Evolutionary conservation across 108 stramenopile genomes (phyloP).

Genomic region (Pseudonitzschia delicatissima): DNA sequence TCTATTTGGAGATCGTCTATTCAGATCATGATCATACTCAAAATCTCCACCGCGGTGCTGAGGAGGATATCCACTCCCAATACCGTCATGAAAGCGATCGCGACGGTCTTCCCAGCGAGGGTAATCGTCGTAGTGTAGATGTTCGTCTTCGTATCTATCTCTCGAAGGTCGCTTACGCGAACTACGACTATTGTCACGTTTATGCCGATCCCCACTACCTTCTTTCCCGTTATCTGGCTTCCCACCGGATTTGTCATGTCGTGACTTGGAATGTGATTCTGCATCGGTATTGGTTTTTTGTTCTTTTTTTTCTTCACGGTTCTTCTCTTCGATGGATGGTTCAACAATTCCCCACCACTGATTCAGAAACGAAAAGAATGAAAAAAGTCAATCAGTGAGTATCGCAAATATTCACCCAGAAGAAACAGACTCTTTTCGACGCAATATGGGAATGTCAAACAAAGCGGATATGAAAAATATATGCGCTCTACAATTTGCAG

Average conservation of each 20-base stretch:
- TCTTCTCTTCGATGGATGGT: conserved; percentile 28
- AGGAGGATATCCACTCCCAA: not conserved
- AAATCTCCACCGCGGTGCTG: not conserved
- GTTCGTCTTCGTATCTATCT: not conserved
- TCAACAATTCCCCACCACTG: conserved; percentile 68
- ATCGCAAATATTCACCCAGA: too few species aligned
- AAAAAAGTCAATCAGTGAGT: too few species aligned
- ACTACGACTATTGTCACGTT: not conserved
- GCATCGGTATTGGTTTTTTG: not conserved
- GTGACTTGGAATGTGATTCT: not conserved
- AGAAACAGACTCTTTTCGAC: too few species aligned
- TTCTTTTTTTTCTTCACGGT: not conserved
- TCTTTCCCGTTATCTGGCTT: not conserved
- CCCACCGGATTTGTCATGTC: not conserved
- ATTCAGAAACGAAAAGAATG: too few species aligned
- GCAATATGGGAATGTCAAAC: not conserved
- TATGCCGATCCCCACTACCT: not conserved
- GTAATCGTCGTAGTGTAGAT: not conserved
- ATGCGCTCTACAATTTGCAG: not conserved
- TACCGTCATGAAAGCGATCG: not conserved
- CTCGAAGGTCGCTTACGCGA: conserved; percentile 2
- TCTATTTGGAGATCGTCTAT: not conserved
- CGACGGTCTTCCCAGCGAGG: not conserved
- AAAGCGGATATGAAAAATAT: not conserved
- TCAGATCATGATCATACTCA: not conserved